Evolutionary conservation across 78 protist species (phyloP).

Genomic region (Protostelium mycophagum): DNA sequence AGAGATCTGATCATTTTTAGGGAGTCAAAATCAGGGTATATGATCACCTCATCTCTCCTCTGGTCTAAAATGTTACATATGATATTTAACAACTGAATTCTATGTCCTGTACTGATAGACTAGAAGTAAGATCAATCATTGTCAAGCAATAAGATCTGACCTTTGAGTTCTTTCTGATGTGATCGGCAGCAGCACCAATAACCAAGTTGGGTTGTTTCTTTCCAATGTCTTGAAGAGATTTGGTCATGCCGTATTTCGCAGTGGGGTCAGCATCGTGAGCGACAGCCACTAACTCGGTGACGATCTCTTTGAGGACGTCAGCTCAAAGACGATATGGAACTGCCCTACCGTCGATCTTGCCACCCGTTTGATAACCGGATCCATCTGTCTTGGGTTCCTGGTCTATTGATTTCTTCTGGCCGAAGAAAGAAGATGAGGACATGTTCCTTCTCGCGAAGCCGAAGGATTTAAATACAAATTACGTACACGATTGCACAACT

Average conservation of each 20-base stretch:
- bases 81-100: conserved; percentile 1
- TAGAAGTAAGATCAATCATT: neutral
- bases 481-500: too few relatives aligned
- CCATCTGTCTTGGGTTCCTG: neutral
- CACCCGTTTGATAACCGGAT: neutral
- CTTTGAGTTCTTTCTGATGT: conserved; percentile 9
- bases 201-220: conserved; percentile 20
- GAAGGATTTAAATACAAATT: too few relatives aligned
- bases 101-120: neutral
- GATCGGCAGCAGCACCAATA: neutral
- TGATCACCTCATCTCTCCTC: neutral
- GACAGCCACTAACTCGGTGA: neutral
- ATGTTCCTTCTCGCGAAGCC: neutral
- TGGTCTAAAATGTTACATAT: neutral
- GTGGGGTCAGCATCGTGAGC: neutral
- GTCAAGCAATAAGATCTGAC: neutral
- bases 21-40: neutral
- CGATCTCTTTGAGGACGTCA: neutral
- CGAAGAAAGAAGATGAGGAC: neutral
- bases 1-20: neutral
- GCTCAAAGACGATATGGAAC: neutral
- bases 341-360: neutral
- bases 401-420: neutral
- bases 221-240: conserved; percentile 11
- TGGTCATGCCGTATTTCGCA: neutral